Conservation (phyloP, 345 rosid species). For the Eutrema yunnanense region DNA sequence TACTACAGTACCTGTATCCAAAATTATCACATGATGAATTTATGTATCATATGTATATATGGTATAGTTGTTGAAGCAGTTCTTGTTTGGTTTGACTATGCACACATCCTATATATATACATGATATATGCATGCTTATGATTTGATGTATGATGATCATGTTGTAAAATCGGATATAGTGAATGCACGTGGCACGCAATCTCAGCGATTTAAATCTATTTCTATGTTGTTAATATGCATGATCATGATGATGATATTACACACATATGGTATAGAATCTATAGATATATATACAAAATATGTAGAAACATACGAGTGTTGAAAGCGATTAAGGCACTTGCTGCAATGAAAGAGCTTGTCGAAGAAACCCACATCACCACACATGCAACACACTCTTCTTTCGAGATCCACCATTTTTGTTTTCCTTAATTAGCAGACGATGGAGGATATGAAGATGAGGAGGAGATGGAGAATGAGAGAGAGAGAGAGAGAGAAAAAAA, state of each 20-base stretch:
- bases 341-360: slow-evolving; percentile 93
- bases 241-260: background rate
- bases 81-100: slow-evolving; percentile 9
- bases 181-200: slow-evolving; percentile 25
- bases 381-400: slow-evolving; percentile 81
- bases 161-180: background rate
- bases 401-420: slow-evolving; percentile 73
- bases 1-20: slow-evolving; percentile 76
- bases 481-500: background rate
- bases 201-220: background rate
- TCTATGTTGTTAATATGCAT: background rate
- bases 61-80: slow-evolving; percentile 11
- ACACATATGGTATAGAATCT: background rate
- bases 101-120: background rate
- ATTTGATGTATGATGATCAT: slow-evolving; percentile 21
- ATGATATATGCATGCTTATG: slow-evolving; percentile 11
- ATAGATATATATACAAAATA: background rate
- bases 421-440: background rate
- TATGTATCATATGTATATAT: background rate
- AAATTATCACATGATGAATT: background rate
- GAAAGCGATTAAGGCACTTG: slow-evolving; percentile 84
- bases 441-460: slow-evolving; percentile 16
- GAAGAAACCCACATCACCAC: slow-evolving; percentile 96
- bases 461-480: slow-evolving; percentile 1
- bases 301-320: slow-evolving; percentile 66